Conservation (phyloP, 2,329 filamentous ascomycete genomes). For the Magnaporthiopsis rhizophila region DNA sequence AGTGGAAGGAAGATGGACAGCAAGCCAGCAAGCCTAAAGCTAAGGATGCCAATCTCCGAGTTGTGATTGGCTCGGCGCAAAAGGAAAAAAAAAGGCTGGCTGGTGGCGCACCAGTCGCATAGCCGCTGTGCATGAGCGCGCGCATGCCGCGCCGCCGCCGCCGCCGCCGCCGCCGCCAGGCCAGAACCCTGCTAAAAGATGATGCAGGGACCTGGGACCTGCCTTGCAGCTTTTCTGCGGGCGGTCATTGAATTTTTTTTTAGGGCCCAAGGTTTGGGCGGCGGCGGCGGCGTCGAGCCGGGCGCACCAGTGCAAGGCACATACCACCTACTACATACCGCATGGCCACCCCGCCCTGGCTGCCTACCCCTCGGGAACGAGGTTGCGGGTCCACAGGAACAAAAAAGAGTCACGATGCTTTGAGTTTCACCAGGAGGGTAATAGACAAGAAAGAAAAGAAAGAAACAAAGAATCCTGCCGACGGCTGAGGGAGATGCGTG, state of each 20-base stretch:
- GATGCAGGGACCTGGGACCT: background rate
- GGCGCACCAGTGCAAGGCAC: background rate
- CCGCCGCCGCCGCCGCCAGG: background rate
- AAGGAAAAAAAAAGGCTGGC: no score
- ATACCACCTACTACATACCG: no score
- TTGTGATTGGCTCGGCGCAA: conserved; percentile 3
- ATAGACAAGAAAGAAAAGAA: background rate
- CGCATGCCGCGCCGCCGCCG: background rate
- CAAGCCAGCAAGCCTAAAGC: background rate
- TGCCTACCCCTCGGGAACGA: background rate
- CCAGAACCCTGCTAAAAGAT: background rate
- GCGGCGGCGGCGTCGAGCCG: background rate
- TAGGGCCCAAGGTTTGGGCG: background rate
- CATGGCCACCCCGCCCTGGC: no score
- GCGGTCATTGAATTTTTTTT: background rate
- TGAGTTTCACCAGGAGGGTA: background rate
- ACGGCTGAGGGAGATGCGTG: background rate
- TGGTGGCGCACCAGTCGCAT: conserved; percentile 7
- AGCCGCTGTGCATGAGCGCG: conserved; percentile 9
- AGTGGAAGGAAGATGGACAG: background rate
- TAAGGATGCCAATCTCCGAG: background rate
- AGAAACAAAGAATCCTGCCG: background rate
- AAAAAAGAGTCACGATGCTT: background rate
- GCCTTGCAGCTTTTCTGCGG: background rate
- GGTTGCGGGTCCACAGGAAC: background rate